Percentiles rank a stretch among this genome's conserved stretches.
phyloP scores from a whole-genome alignment of 805 yeast species.

The Candida chauliodis region DNA sequence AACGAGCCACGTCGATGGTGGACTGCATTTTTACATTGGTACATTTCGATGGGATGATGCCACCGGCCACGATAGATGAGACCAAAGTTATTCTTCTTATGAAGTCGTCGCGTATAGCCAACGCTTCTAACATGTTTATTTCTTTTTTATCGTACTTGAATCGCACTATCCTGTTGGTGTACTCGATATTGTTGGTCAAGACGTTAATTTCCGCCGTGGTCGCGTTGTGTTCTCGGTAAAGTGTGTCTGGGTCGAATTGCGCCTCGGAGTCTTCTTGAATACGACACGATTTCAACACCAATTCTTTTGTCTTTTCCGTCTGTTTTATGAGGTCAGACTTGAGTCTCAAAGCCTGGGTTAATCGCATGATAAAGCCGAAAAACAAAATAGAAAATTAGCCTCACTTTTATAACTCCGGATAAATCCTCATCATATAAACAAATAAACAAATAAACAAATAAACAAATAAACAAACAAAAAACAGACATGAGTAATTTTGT shows the following conservation, averaged over 20 bases:
- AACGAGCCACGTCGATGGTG: neutral
- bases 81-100: neutral
- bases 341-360: slow-evolving; percentile 1
- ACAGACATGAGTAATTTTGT: no score
- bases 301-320: neutral
- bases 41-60: neutral
- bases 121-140: neutral
- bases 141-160: neutral
- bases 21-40: neutral
- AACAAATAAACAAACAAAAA: no score
- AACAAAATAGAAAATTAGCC: no score
- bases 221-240: neutral
- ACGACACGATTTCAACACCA: slow-evolving; percentile 1
- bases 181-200: neutral
- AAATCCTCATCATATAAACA: no score
- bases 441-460: no score
- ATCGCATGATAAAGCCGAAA: no score
- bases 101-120: neutral
- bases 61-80: neutral
- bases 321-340: neutral
- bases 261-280: neutral
- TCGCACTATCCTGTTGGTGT: neutral
- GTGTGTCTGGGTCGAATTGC: neutral
- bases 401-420: no score
- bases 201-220: neutral